Evolutionary conservation across 129 eudicot species (phyloP), one percentile per base, ranked within the genome.

Genomic region (Flaveria linearis): DNA sequence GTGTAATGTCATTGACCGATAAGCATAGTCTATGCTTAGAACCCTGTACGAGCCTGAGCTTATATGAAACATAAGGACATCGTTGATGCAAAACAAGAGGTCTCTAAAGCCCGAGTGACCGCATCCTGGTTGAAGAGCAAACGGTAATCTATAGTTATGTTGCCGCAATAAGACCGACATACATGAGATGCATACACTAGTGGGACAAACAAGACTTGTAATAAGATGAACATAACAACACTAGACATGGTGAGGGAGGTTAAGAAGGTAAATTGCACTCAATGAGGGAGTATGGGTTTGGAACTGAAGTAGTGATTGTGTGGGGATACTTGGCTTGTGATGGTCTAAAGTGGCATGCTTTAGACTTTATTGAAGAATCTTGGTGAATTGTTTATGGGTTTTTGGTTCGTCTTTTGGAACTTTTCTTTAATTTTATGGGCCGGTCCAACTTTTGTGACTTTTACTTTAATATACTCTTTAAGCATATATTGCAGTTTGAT

Each of bases 1-100:
- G 16, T 95, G 90, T 47, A 95, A 69, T 0, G 92, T 87, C 49
- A 95, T 86, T 6, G 93, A 81, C 9, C 78, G 84, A 71, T 87
- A 95, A 43, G 97, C 92, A 45, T 91, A 95, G 84, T 95, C 99
- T 9, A 95, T 91, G 74, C 89, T 92, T 20, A 89, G 83, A 0
- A 95, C 96, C 17, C 88, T 83, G 18, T 91, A 95, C 3, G 99
- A 95, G 1, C 99, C 99, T 0, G 99, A 95, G 80, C 90, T 85
- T 26, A 91, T 91, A 84, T 95, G 99, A 56, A 95, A 84, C 99
- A 95, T 95, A 1, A 89, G 86, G 7, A 95, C 90, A 64, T 91
- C 96, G 47, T 95, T 95, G 74, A 95, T 87, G 83, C 99, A 95
- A 74, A 87, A 95, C 64, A 95, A 53, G 70, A 91, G 92, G 42